phyloP scores from a whole-genome alignment of 148 eudicot species.

The Pharnaceum exiguum region DNA sequence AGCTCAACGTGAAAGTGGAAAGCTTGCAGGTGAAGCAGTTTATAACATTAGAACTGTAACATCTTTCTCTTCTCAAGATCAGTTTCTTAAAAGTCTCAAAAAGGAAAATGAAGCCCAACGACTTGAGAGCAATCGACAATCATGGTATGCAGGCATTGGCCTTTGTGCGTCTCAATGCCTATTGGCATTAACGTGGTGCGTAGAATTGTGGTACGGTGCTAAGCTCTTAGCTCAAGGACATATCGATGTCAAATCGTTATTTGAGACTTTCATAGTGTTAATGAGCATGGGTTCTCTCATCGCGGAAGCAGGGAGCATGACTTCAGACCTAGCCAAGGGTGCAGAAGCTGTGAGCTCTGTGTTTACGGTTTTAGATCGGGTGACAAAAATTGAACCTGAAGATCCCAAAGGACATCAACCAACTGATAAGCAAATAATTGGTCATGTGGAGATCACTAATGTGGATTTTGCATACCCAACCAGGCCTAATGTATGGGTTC shows the following conservation, averaged over 20 bases:
- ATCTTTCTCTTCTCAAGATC: constrained; percentile 48
- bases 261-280: constrained; percentile 35
- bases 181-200: constrained; percentile 18
- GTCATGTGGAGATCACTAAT: constrained; percentile 18
- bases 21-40: constrained; percentile 57
- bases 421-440: constrained; percentile 1
- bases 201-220: constrained; percentile 47
- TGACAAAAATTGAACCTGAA: neutral
- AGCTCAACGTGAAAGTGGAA: constrained; percentile 47
- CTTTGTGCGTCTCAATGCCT: constrained; percentile 26
- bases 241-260: constrained; percentile 25
- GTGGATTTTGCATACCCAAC: constrained; percentile 54
- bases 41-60: constrained; percentile 54
- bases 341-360: constrained; percentile 4
- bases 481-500: constrained; percentile 36
- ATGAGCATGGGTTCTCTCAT: constrained; percentile 35
- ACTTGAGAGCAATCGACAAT: constrained; percentile 40
- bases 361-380: constrained; percentile 11
- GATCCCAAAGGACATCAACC: constrained; percentile 1
- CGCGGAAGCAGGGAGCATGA: constrained; percentile 26
- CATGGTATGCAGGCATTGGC: constrained; percentile 51
- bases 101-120: constrained; percentile 45
- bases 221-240: constrained; percentile 24
- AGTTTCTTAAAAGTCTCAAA: constrained; percentile 47
- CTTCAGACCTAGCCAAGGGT: constrained; percentile 14